phyloP scores from a whole-genome alignment of 2,329 filamentous ascomycete genomes.

The Dothidotthia symphoricarpi region DNA sequence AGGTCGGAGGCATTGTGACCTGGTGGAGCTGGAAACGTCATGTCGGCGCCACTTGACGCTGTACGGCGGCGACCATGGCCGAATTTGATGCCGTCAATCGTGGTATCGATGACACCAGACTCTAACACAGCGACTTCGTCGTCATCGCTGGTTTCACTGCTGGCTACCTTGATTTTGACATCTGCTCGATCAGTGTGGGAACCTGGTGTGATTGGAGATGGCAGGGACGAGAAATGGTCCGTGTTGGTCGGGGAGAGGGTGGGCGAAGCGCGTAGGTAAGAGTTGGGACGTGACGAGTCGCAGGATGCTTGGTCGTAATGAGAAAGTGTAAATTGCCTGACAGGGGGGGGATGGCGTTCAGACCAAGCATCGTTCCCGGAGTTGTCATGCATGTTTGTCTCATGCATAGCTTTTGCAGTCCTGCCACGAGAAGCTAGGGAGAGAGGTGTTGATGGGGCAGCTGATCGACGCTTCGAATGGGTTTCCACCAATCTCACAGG shows the following conservation, averaged over 20 bases:
- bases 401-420: slow-evolving; percentile 14
- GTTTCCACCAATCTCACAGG: slow-evolving; percentile 21
- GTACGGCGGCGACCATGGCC: slow-evolving; percentile 36
- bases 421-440: slow-evolving; percentile 28
- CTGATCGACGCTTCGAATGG: slow-evolving; percentile 15
- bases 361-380: slow-evolving; percentile 28
- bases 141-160: slow-evolving; percentile 37
- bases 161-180: slow-evolving; percentile 37
- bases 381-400: slow-evolving; percentile 24
- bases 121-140: slow-evolving; percentile 30
- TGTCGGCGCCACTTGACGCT: slow-evolving; percentile 34
- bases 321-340: slow-evolving; percentile 13
- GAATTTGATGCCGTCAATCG: slow-evolving; percentile 6
- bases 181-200: slow-evolving; percentile 27
- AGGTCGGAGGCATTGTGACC: slow-evolving; percentile 16
- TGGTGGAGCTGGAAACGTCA: slow-evolving; percentile 22
- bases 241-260: slow-evolving; percentile 34
- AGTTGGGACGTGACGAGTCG: slow-evolving; percentile 34
- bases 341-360: slow-evolving; percentile 14
- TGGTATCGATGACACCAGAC: slow-evolving; percentile 23
- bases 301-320: slow-evolving; percentile 25
- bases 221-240: slow-evolving; percentile 32
- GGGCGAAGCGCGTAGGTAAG: slow-evolving; percentile 29
- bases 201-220: slow-evolving; percentile 40
- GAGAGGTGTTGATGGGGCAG: slow-evolving; percentile 23